A percentile compares a stretch with the other conserved stretches of the same genome.
Evolutionary conservation across 2,329 filamentous ascomycete species (phyloP).

Genomic region (Onygena corvina): DNA sequence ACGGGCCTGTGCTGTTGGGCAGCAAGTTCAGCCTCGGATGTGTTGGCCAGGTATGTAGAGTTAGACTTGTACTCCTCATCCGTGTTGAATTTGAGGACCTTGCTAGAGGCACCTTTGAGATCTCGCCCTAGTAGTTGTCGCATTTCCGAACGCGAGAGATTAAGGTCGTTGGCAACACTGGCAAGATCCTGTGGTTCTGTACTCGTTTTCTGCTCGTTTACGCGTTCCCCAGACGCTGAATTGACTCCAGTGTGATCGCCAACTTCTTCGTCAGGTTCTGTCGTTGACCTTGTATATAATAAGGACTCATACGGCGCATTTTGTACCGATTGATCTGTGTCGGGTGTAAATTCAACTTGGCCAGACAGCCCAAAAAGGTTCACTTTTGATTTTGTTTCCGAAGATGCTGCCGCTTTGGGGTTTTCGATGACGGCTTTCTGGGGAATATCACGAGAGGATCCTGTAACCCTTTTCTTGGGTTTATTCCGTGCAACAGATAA

Average conservation of each 20-base stretch:
- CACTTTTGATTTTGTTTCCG: conserved; percentile 32
- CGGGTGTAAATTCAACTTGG: conserved; percentile 17
- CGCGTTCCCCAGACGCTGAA: neutral
- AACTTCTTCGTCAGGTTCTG: conserved; percentile 10
- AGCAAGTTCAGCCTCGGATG: conserved; percentile 42
- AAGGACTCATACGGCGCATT: conserved; percentile 25
- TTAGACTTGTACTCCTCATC: conserved; percentile 79
- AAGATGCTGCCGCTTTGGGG: conserved; percentile 16
- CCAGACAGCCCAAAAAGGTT: conserved; percentile 34
- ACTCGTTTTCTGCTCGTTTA: neutral
- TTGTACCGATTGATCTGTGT: neutral
- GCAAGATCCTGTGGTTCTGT: conserved; percentile 45
- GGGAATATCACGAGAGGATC: conserved; percentile 17
- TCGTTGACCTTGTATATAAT: conserved; percentile 25
- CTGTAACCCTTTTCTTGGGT: conserved; percentile 52
- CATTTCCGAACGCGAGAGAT: conserved; percentile 62
- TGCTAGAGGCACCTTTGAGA: conserved; percentile 39
- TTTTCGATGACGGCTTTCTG: conserved; percentile 10
- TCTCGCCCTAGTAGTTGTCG: conserved; percentile 74
- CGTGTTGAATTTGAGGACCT: conserved; percentile 76
- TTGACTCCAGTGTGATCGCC: neutral
- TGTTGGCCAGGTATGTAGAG: conserved; percentile 59
- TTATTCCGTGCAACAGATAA: conserved; percentile 69
- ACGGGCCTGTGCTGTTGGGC: conserved; percentile 64
- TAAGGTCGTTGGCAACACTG: conserved; percentile 62